Base-by-base conservation (phyloP, 805 yeast genomes). In the Komagataella ulmi region DNA sequence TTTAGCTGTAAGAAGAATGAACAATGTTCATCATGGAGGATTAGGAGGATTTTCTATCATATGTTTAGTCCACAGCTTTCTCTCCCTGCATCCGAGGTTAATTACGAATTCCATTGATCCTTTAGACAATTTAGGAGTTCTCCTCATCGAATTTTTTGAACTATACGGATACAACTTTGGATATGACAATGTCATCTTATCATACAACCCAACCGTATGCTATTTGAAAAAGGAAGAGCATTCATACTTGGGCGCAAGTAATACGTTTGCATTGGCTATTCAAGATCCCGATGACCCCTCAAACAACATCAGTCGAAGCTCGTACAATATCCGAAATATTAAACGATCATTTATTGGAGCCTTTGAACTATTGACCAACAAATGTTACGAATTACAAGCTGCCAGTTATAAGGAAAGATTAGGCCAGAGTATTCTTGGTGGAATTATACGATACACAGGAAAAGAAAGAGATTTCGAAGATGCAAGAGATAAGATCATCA, bases 31-130 rank as follows among this genome's bases (percentile, higher is more conserved):
- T 59, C 81, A 82, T 19, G 99, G 99, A 50, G 98, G 98, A 0
- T 69, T 91, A 5, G 98, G 99, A 46, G 98, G 98, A 0, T 91
- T 84, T 63, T 80, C 97, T 6, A 86, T 88, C n/a, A 88, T 90
- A 47, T 89, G 97, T 59, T 61, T 93, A 61, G 88, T 85, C 17
- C 82, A 81, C 59, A 81, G 91, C 17, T 89, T 90, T 61, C 66
- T 90, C 55, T 76, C 73, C 57, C 69, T 85, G 55, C 98, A 91
- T 63, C 96, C 96, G 14, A 73, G 89, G 56, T 61, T 88, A 10
- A 63, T 82, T 1, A 79, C 95, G 0, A 74, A 78, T 6, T 79
- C 80, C 48, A 83, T 89, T 52, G 73, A 77, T 49, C 80, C 88
- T 2, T 57, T 77, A 57, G 85, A 83, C 46, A 91, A 93, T 61